Evolutionary conservation across 2,329 filamentous ascomycete genomes (phyloP).

Genomic region (Teratosphaeria gauchensis): DNA sequence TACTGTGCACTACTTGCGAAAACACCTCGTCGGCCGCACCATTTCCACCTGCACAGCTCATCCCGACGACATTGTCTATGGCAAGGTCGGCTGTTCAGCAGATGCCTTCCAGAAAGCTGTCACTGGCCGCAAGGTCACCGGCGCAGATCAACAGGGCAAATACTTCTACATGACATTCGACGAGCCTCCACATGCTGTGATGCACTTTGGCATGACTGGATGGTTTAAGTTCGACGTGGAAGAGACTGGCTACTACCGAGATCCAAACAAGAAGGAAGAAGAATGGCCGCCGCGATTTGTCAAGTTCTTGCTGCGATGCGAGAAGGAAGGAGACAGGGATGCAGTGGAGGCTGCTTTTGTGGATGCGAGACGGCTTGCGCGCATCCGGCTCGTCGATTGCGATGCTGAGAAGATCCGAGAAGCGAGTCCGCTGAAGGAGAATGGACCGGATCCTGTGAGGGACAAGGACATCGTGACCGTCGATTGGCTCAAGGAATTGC

Average conservation of each 20-base stretch:
- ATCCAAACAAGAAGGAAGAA: slow-evolving; percentile 30
- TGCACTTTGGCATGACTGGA: slow-evolving; percentile 45
- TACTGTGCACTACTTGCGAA: slow-evolving; percentile 73
- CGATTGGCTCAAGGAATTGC: slow-evolving; percentile 61
- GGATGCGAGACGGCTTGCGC: slow-evolving; percentile 67
- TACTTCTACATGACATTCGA: slow-evolving; percentile 88
- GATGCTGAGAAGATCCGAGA: slow-evolving; percentile 65
- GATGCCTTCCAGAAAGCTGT: slow-evolving; percentile 64
- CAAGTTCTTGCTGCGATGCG: slow-evolving; percentile 69
- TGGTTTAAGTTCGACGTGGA: slow-evolving; percentile 84
- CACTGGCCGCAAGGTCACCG: slow-evolving; percentile 60
- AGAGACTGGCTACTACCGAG: slow-evolving; percentile 68
- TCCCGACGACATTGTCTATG: slow-evolving; percentile 78
- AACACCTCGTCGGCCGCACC: slow-evolving; percentile 73
- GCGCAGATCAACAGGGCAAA: slow-evolving; percentile 81
- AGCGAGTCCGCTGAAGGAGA: slow-evolving; percentile 71
- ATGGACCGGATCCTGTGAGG: slow-evolving; percentile 84
- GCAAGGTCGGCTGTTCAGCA: slow-evolving; percentile 77
- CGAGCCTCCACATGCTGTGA: slow-evolving; percentile 67
- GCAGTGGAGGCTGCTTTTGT: slow-evolving; percentile 67
- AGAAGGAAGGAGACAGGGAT: slow-evolving; percentile 22
- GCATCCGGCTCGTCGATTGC: slow-evolving; percentile 75
- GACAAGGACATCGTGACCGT: slow-evolving; percentile 70
- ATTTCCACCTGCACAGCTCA: slow-evolving; percentile 60
- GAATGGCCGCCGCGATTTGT: slow-evolving; percentile 80